Conservation (phyloP, 2,329 filamentous ascomycete species). For the Fusarium sp. region DNA sequence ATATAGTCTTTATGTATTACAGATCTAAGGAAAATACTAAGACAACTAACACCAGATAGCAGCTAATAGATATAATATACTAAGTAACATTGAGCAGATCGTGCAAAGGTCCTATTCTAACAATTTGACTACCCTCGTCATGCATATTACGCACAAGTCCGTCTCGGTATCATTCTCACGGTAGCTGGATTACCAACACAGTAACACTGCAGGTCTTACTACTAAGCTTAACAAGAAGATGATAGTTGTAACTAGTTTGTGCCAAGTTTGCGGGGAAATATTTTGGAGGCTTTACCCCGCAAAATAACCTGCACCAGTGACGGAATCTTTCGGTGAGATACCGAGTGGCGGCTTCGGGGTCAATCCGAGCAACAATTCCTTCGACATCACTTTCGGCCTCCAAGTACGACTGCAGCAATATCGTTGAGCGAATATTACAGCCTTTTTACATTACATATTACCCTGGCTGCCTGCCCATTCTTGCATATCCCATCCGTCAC, state of each 20-base stretch:
- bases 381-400: background rate
- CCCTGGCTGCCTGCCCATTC: background rate
- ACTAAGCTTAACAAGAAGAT: background rate
- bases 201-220: too few species aligned
- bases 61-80: too few species aligned
- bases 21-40: too few species aligned
- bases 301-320: background rate
- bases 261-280: background rate
- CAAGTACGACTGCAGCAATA: background rate
- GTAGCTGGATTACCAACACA: background rate
- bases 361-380: background rate
- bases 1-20: too few species aligned
- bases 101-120: too few species aligned
- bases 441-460: background rate
- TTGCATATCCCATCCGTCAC: too few species aligned
- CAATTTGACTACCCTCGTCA: background rate
- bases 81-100: too few species aligned
- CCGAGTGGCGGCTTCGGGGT: background rate
- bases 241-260: background rate
- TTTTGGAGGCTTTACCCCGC: background rate
- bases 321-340: background rate
- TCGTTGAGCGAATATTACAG: background rate
- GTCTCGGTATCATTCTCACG: background rate
- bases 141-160: background rate
- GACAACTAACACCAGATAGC: too few species aligned